These are phyloP conservation scores for Citrus trifoliata DNA, from an alignment of 345 rosid genomes.

Conservation along the genomic window DNA sequence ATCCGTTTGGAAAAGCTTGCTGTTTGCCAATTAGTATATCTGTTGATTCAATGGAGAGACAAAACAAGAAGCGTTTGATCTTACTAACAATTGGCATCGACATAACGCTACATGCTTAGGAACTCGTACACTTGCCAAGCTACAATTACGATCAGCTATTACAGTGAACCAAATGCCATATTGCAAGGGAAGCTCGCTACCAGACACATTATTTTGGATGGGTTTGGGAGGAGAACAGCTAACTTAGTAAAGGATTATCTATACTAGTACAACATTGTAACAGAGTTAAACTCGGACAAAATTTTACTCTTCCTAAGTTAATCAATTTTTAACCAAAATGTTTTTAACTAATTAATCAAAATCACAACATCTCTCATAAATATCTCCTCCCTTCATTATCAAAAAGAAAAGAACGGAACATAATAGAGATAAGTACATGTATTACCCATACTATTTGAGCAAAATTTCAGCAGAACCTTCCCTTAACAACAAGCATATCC, in stretches of 20 bases:
- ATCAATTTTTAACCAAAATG: no score
- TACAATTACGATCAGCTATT: background rate
- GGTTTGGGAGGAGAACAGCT: background rate
- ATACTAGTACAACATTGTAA: background rate
- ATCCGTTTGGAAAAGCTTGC: no score
- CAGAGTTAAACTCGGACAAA: conserved; percentile 1
- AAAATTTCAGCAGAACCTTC: no score
- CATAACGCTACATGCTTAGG: background rate
- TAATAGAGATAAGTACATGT: no score
- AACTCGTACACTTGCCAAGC: background rate
- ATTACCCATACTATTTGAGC: no score
- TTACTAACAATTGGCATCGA: background rate
- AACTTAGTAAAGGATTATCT: conserved; percentile 1
- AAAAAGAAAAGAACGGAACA: no score
- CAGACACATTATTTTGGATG: background rate
- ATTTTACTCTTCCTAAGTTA: no score
- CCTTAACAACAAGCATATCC: no score
- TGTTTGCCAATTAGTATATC: no score
- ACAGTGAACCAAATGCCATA: background rate
- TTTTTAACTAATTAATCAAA: no score
- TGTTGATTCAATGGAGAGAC: background rate
- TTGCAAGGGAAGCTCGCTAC: background rate
- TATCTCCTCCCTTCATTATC: no score
- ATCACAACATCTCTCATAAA: no score
- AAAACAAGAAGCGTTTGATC: background rate